phyloP scores from a whole-genome alignment of 257 asterid species.

The Capsicum chinense region DNA sequence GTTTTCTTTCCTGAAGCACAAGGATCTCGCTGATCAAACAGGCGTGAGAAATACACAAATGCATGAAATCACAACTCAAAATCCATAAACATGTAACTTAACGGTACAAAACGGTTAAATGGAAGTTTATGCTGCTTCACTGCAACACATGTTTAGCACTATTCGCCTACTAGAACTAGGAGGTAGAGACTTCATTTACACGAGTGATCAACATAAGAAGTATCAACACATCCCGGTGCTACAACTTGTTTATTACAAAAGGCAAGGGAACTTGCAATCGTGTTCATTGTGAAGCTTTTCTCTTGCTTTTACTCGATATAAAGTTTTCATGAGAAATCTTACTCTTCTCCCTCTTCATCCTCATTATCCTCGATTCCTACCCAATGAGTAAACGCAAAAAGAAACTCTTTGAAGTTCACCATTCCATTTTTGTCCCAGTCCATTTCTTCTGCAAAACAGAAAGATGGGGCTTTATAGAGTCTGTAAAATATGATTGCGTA shows the following conservation, averaged over 20 bases:
- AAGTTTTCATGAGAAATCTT: not conserved
- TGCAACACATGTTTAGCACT: constrained; percentile 8
- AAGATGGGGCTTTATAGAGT: not conserved
- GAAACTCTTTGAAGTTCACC: constrained; percentile 89
- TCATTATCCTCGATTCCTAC: constrained; percentile 80
- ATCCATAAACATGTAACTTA: not conserved
- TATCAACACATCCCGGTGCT: not conserved
- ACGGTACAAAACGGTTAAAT: constrained; percentile 3
- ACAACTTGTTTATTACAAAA: not conserved
- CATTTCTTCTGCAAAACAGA: constrained; percentile 80
- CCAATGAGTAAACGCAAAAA: constrained; percentile 90
- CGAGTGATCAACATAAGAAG: constrained; percentile 9
- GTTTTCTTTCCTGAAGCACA: too few species aligned
- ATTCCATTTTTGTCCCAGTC: constrained; percentile 94
- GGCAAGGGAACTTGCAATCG: not conserved
- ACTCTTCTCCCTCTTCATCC: constrained; percentile 54
- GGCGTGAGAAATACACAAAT: not conserved
- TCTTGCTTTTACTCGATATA: not conserved
- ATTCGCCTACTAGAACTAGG: constrained; percentile 2
- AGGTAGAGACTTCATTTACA: constrained; percentile 18
- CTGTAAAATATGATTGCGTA: not conserved
- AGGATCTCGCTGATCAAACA: not conserved
- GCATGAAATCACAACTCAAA: not conserved
- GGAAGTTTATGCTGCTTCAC: constrained; percentile 17
- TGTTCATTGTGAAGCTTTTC: constrained; percentile 23